Evolutionary conservation across 2,329 filamentous ascomycete genomes (phyloP).

Genomic region (Sarocladium brachiariae): DNA sequence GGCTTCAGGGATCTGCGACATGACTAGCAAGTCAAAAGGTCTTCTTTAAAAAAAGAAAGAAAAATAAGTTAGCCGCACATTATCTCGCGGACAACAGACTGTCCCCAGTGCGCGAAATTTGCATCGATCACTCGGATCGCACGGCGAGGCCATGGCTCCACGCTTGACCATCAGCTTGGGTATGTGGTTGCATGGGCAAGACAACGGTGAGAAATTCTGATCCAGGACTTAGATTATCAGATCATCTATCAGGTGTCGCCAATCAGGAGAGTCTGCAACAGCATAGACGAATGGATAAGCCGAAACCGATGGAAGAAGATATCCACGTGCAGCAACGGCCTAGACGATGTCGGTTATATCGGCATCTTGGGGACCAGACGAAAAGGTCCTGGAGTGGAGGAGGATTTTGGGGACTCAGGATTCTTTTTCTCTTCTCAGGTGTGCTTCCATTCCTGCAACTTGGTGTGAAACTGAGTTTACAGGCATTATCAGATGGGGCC

Average conservation of each 20-base stretch:
- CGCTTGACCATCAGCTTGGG: not conserved
- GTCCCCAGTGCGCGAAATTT: not conserved
- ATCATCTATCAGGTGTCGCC: not conserved
- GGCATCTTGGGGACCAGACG: not conserved
- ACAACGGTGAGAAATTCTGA: not conserved
- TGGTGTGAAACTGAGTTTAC: not conserved
- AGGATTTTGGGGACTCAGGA: not conserved
- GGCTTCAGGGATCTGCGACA: not conserved
- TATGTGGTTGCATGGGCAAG: not conserved
- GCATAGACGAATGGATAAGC: not conserved
- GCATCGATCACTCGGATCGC: not conserved
- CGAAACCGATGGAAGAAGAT: not conserved
- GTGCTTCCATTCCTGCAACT: no score
- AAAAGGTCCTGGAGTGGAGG: not conserved
- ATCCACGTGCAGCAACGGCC: not conserved
- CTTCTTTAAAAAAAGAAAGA: not conserved
- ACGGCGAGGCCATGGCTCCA: not conserved
- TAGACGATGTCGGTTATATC: not conserved
- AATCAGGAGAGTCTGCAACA: not conserved
- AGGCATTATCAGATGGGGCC: slow-evolving; percentile 2
- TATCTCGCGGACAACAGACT: no score
- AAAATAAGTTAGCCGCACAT: no score
- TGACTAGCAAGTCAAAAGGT: not conserved
- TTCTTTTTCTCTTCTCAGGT: not conserved
- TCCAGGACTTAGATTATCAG: not conserved